Evolutionary conservation across 768 basidiomycete genomes (phyloP).

Genomic region (Baorangia bicolor): DNA sequence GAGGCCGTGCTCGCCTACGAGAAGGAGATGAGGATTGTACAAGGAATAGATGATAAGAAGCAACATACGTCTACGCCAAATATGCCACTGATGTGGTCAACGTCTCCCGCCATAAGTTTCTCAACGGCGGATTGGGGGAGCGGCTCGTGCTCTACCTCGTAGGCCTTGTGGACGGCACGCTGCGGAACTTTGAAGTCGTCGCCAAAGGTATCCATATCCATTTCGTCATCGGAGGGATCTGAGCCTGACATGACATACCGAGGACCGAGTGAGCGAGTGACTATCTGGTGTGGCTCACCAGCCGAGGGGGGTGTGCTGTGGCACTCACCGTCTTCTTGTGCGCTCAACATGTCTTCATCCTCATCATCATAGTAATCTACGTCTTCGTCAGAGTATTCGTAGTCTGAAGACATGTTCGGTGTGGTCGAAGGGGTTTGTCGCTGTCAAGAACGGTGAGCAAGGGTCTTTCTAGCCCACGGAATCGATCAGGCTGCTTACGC

Average conservation of each 20-base stretch:
- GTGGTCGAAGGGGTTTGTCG: constrained; percentile 11
- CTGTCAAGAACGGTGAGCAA: constrained; percentile 19
- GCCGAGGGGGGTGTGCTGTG: constrained; percentile 2
- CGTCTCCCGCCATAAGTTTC: constrained; percentile 71
- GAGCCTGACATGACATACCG: constrained; percentile 32
- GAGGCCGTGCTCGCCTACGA: constrained; percentile 65
- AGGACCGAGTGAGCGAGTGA: constrained; percentile 21
- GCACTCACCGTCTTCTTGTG: constrained; percentile 55
- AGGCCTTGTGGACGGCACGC: constrained; percentile 63
- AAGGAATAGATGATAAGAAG: background rate
- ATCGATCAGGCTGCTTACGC: constrained; percentile 33
- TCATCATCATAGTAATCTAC: constrained; percentile 67
- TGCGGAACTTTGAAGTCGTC: constrained; percentile 61
- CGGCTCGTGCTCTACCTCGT: constrained; percentile 83
- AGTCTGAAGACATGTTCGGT: constrained; percentile 58
- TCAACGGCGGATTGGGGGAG: constrained; percentile 73
- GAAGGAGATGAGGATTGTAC: background rate
- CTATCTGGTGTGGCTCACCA: constrained; percentile 18
- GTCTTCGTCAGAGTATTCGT: constrained; percentile 70
- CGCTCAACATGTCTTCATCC: constrained; percentile 63
- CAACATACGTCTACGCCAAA: constrained; percentile 83
- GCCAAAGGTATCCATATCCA: constrained; percentile 65
- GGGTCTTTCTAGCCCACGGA: constrained; percentile 11
- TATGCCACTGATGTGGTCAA: constrained; percentile 85
- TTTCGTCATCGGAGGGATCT: constrained; percentile 54